These are phyloP conservation scores for Verruconis gallopava DNA, from an alignment of 2,329 filamentous ascomycete genomes.

Conservation along the genomic window DNA sequence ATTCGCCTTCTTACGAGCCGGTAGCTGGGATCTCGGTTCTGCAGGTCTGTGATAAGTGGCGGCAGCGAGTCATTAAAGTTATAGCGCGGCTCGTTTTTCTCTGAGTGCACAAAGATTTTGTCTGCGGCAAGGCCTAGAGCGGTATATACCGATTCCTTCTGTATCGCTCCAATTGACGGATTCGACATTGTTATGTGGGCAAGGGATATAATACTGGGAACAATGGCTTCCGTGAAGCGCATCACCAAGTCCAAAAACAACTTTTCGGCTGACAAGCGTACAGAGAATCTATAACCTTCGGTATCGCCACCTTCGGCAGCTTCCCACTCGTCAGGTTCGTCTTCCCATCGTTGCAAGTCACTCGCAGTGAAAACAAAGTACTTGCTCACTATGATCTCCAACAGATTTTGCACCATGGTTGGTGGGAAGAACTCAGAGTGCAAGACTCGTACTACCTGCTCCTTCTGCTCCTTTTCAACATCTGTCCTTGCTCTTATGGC, in stretches of 20 bases:
- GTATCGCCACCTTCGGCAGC: constrained; percentile 73
- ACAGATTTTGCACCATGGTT: constrained; percentile 65
- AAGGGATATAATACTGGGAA: constrained; percentile 6
- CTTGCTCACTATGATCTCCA: constrained; percentile 71
- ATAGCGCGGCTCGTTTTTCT: constrained; percentile 37
- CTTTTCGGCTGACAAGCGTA: constrained; percentile 85
- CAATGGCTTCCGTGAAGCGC: constrained; percentile 57
- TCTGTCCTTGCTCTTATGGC: constrained; percentile 77
- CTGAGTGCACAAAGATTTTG: constrained; percentile 42
- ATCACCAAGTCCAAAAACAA: constrained; percentile 84
- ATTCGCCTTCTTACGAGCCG: constrained; percentile 79
- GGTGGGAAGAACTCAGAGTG: constrained; percentile 63
- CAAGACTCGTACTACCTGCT: constrained; percentile 53
- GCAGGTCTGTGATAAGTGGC: constrained; percentile 67
- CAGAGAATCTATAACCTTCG: constrained; percentile 82
- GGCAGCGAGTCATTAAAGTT: constrained; percentile 79
- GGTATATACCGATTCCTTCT: constrained; percentile 87
- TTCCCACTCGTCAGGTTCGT: constrained; percentile 93
- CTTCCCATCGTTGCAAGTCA: constrained; percentile 84
- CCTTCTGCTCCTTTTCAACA: constrained; percentile 42
- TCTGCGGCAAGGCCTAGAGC: constrained; percentile 78
- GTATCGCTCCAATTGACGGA: constrained; percentile 1
- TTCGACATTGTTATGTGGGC: background rate
- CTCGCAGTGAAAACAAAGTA: constrained; percentile 78
- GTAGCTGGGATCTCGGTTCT: constrained; percentile 52